Evolutionary conservation across 2,329 filamentous ascomycete genomes (phyloP), one percentile per base, ranked within the genome.

Genomic region (Penicillium rolfsii): DNA sequence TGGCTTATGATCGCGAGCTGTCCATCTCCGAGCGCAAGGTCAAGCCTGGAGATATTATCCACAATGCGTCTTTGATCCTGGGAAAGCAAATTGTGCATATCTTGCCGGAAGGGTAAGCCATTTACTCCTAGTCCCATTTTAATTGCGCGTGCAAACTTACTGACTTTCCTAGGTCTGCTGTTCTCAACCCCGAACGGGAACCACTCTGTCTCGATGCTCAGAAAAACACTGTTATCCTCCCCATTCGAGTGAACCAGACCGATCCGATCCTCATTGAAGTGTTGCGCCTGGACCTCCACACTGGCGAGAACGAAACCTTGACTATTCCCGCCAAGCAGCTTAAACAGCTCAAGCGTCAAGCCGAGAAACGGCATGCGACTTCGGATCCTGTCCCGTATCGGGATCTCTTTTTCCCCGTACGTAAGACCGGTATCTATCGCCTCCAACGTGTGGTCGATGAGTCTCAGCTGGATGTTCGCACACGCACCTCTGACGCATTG

Each of bases 41-140:
- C 74, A 96, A 96, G 73, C 87, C 93, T 16, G 90, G 89, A 30
- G 89, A 86, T 64, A 93, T 99, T 65, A 82, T 97, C 63, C 91
- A 97, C 74, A 97, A 98, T 74, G 86, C 91, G 35, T 97, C 93
- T 24, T 84, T 98, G 71, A 98, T 99, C 65, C 85, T 97, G 79
- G 95, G 95, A 72, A 95, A 93, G 76, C 93, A 98, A 79, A 96
- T 97, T 69, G 94, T 99, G 77, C 95, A 99, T 74, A 97, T 99
- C 72, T 82, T 99, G 58, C 95, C 95, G 1, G 95, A 99, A 82
- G 96, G 96, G 81, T 89, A 76, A 67, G 83, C 73, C 35, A 9
- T 28, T 30, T n/a, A 26, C 16, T 35, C 52, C 5, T 7, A 26
- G 19, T 53, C 36, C 11, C 24, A 8, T 26, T 11, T 1, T 9